Base-by-base conservation (phyloP, 2,329 filamentous ascomycete genomes). In the Colletotrichum orchidophilum region DNA sequence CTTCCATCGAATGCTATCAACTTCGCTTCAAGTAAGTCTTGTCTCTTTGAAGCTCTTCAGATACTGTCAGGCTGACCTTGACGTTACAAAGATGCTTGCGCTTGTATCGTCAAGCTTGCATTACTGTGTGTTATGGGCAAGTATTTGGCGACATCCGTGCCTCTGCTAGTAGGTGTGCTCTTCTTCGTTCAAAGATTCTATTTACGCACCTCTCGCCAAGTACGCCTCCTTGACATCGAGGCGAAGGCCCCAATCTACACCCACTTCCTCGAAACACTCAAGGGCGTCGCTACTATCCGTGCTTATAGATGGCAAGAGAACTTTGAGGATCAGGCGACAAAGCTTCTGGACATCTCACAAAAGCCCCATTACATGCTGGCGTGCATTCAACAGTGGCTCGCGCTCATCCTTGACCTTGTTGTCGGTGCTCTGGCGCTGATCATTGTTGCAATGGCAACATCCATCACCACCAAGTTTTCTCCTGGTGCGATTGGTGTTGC, bases 311-410 rank as follows among this genome's bases (percentile, higher is more conserved):
- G 77, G 78, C 53, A 72, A 13, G n/a, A 29, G 0, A 29, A 73
- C 2, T 78, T 76, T 35, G 69, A 71, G 12, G 60, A 75, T 8
- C 74, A 74, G 73, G 74, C 53, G 46, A 52, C 29, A 57, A 39
- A 33, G 67, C 73, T 62, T 75, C 59, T 66, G 8, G 53, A 89
- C 60, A 77, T 79, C 3, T 85, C 87, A 0, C 87, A 89, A 69
- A 82, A 84, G 59, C 87, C 87, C 1, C 85, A 84, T 39, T 90
- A 89, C 72, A 80, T 88, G 3, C 81, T 89, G 35, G 85, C 82
- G 59, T 82, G 83, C 18, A 83, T 88, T 9, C 87, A 90, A 66
- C 79, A 85, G 49, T 89, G 87, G 87, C 80, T 89, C 2, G 83
- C 81, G 0, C 77, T 90, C 1, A 86, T 87, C 0, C 70, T 90